These are phyloP conservation scores for Sechiopsis laciniata DNA, from an alignment of 306 rosid genomes.

Conservation along the genomic window DNA sequence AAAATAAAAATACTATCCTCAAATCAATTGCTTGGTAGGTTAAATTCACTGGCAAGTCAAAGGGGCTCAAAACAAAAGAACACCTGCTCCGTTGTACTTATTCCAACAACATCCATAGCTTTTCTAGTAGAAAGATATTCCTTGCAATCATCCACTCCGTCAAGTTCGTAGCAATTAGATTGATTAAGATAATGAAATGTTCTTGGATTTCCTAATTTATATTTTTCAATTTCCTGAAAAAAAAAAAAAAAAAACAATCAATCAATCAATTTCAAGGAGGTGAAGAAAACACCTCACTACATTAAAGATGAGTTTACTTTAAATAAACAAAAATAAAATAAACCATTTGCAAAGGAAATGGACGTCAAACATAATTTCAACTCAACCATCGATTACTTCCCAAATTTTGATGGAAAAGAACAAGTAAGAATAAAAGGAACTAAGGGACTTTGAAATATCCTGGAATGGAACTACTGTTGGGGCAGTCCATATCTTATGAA, in stretches of 20 bases:
- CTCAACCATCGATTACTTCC: neutral
- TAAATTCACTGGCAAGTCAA: neutral
- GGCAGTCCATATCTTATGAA: neutral
- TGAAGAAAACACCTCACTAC: neutral
- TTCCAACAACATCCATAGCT: conserved; percentile 95
- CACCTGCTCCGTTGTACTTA: conserved; percentile 71
- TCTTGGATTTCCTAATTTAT: conserved; percentile 73
- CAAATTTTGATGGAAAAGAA: conserved; percentile 7
- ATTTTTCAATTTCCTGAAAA: conserved; percentile 55
- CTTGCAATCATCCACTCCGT: conserved; percentile 70
- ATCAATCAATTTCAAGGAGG: conserved; percentile 7
- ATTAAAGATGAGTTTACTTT: neutral
- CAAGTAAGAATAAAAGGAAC: neutral
- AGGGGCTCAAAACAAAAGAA: conserved; percentile 23
- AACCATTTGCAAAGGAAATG: neutral
- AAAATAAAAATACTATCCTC: conserved; percentile 36
- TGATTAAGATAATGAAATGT: conserved; percentile 78
- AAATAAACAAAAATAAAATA: neutral
- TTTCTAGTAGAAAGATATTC: conserved; percentile 76
- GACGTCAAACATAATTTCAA: neutral
- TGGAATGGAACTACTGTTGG: neutral
- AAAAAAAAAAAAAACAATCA: neutral
- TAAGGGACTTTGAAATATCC: neutral
- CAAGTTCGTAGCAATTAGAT: conserved; percentile 61
- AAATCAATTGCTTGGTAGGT: conserved; percentile 3